Evolutionary conservation across 345 rosid genomes (phyloP), one percentile per base, ranked within the genome.

Genomic region (Conringia planisiliqua): DNA sequence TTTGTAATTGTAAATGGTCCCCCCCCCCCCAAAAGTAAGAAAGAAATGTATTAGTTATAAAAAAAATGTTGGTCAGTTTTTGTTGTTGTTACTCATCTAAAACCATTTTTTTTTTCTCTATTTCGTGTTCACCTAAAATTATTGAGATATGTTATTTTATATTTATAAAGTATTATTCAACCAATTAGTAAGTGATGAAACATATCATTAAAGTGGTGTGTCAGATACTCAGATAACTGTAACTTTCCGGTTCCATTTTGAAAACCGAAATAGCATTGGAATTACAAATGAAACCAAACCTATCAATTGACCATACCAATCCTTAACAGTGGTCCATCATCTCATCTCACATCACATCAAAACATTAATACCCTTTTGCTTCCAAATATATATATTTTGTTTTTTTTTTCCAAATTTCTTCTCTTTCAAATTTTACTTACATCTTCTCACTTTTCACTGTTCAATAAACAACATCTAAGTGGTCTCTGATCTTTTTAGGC

Each of bases 301-400:
- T 18, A 76, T 42, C 62, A 60, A 68, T 75, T 18, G 74, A 51
- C 79, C 74, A 68, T 33, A 54, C 35, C 66, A 75, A 68, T 68
- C 69, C 62, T 42, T 54, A 62, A 62, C 59, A 76, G 51, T 69
- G 75, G 79, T 76, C 79, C 75, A 70, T 55, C n/a, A 18, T 26
- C 64, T 55, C 68, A 40, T 48, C 57, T 69, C 79, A 54, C 39
- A 26, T 33, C 65, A 64, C 63, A 68, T 74, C 75, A 77, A 27
- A 46, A 70, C 76, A 70, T 77, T 70, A 64, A 77, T 54, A 69
- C 69, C 30, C 55, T 77, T 77, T 68, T 50, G 50, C 39, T 47
- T 33, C 32, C 71, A n/a, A n/a, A n/a, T n/a, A n/a, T n/a, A n/a
- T n/a, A n/a, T n/a, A n/a, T n/a, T n/a, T n/a, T n/a, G n/a, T n/a